Base-by-base conservation (phyloP, 257 asterid species). In the Fraxinus excelsior region DNA sequence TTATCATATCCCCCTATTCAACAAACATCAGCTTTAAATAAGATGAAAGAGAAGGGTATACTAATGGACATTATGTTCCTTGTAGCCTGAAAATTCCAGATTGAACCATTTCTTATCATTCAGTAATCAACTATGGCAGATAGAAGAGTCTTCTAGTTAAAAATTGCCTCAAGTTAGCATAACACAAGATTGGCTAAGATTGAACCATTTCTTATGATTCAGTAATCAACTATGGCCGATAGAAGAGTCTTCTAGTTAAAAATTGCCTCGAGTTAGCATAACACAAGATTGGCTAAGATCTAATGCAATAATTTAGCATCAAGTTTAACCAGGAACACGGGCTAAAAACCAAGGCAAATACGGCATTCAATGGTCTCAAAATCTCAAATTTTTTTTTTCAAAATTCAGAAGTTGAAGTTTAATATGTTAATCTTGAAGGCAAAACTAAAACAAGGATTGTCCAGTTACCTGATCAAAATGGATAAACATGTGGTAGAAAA, bases 381-480 rank as follows among this genome's bases (percentile, higher is more conserved):
- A 18, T 53, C 64, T n/a, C 26, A 19, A 18, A 53, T 53, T 1
- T 19, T 18, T 53, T 53, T 49, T n/a, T 53, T 6, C 13, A 60
- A 60, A 60, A 23, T 25, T 21, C 18, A 60, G 7, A 23, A 8
- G 67, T 60, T 10, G 16, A 23, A 25, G 26, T 16, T 31, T 5
- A 62, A 26, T 16, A 5, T 62, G 19, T 23, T 12, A 13, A 62
- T 62, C 68, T 26, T 1, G 35, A 62, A 26, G 68, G 35, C 35
- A 60, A 60, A 60, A 56, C 25, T 56, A 56, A 18, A 56, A 56
- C 26, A 5, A 8, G 28, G 12, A 19, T n/a, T 25, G 37, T 44
- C 62, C 46, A 80, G 87, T 80, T 44, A 93, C 99, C 99, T 88
- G 90, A 84, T 95, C 93, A 82, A 90, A 91, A 88, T 95, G 96